phyloP scores from a whole-genome alignment of 441 rosid genomes.

The Kokia cookei region DNA sequence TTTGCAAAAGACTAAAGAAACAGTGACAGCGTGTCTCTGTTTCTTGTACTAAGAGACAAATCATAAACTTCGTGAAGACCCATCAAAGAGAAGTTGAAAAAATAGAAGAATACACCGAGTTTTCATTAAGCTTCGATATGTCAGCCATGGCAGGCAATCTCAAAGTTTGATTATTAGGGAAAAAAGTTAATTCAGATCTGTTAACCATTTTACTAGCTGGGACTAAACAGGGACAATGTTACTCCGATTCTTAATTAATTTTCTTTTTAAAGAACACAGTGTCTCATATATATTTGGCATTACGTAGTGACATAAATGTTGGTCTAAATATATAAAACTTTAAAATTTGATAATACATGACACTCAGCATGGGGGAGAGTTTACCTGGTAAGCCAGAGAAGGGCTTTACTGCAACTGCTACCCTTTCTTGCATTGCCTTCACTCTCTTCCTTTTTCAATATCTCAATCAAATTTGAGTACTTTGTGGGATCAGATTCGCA shows the following conservation, averaged over 20 bases:
- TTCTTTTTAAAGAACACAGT: not conserved
- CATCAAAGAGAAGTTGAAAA: not conserved
- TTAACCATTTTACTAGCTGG: not conserved
- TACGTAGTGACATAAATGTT: not conserved
- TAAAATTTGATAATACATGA: too few species aligned
- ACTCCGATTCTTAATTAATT: too few species aligned
- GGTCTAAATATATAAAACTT: not conserved
- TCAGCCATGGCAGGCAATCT: not conserved
- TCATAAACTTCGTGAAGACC: not conserved
- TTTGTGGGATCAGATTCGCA: conserved; percentile 49
- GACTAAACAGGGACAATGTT: not conserved
- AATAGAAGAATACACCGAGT: not conserved
- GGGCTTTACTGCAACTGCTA: conserved; percentile 62
- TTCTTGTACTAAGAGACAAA: not conserved
- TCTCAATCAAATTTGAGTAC: conserved; percentile 60
- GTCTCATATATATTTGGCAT: not conserved
- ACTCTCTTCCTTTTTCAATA: conserved; percentile 59
- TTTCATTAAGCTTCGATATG: not conserved
- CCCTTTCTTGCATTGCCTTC: conserved; percentile 53
- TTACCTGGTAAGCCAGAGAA: conserved; percentile 95
- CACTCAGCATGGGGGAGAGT: not conserved
- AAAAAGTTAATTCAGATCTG: not conserved
- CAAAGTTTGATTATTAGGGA: not conserved
- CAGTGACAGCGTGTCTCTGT: not conserved
- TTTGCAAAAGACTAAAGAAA: not conserved